Evolutionary conservation across 1,284 basidiomycete species (phyloP).

Genomic region (Cystobasidiaceae sp.): DNA sequence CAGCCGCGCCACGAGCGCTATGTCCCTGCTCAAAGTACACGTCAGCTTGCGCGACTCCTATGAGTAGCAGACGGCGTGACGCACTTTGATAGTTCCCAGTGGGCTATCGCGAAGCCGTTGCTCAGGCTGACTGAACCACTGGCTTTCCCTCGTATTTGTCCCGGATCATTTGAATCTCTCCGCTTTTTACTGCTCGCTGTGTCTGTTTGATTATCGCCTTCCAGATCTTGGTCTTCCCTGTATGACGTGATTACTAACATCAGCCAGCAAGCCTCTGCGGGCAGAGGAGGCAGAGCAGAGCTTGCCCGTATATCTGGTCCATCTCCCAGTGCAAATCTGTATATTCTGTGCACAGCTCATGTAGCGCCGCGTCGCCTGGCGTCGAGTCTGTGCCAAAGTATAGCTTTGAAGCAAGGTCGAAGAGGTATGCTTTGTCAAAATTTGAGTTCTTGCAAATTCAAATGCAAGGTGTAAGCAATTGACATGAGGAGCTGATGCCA

Average conservation of each 20-base stretch:
- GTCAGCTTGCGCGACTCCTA: not conserved
- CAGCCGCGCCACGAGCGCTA: constrained; percentile 75
- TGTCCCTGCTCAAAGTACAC: constrained; percentile 44
- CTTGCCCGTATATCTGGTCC: constrained; percentile 72
- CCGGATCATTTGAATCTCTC: too few relatives aligned
- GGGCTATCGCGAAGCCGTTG: constrained; percentile 28
- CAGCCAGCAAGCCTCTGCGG: too few relatives aligned
- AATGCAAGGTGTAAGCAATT: too few relatives aligned
- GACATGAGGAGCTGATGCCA: too few relatives aligned
- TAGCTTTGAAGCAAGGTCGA: constrained; percentile 77
- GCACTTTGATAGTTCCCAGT: constrained; percentile 39
- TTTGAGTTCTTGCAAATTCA: constrained; percentile 64
- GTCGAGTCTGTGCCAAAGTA: constrained; percentile 90
- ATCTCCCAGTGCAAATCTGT: constrained; percentile 81
- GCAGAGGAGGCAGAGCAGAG: not conserved
- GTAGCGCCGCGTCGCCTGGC: constrained; percentile 81
- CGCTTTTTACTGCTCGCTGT: too few relatives aligned
- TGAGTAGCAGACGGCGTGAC: too few relatives aligned
- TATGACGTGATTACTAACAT: too few relatives aligned
- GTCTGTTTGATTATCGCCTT: not conserved
- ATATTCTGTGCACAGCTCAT: constrained; percentile 85
- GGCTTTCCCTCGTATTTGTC: not conserved
- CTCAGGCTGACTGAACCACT: constrained; percentile 18
- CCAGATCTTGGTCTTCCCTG: not conserved
- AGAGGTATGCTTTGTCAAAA: constrained; percentile 86